Conservation (phyloP, 2,329 filamentous ascomycete genomes). For the Alternaria arborescens region DNA sequence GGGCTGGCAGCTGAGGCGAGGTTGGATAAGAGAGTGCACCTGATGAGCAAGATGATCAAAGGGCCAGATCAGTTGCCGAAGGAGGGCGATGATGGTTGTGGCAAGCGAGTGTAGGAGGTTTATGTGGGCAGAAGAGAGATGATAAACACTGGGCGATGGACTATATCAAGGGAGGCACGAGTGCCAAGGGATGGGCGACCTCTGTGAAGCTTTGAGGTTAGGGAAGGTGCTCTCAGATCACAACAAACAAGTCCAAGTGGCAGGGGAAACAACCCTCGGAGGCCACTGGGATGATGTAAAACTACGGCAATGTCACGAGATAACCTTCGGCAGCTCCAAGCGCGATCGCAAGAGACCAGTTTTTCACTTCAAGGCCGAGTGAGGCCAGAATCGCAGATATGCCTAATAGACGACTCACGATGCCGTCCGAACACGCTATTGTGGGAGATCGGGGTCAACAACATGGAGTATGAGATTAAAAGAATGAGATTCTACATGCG, state of each 20-base stretch:
- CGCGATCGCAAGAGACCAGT: slow-evolving; percentile 21
- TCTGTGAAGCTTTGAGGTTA: slow-evolving; percentile 5
- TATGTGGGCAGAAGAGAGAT: slow-evolving; percentile 20
- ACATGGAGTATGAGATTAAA: not conserved
- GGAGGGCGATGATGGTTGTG: slow-evolving; percentile 22
- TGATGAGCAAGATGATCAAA: slow-evolving; percentile 26
- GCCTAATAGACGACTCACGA: not conserved
- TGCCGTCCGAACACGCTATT: not conserved
- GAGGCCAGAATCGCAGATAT: not conserved
- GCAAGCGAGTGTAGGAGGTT: slow-evolving; percentile 39
- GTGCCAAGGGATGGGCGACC: slow-evolving; percentile 29
- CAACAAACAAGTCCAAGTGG: slow-evolving; percentile 27
- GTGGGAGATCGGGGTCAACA: not conserved
- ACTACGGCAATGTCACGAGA: slow-evolving; percentile 12
- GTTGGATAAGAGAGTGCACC: slow-evolving; percentile 29
- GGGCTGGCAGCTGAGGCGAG: slow-evolving; percentile 21
- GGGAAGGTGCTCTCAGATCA: slow-evolving; percentile 24
- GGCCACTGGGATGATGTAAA: not conserved
- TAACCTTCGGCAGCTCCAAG: not conserved
- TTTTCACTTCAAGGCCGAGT: slow-evolving; percentile 19
- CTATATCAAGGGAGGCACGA: slow-evolving; percentile 22
- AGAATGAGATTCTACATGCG: slow-evolving; percentile 8
- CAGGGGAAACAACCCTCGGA: slow-evolving; percentile 2
- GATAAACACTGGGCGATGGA: slow-evolving; percentile 9
- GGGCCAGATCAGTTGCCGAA: slow-evolving; percentile 8